Evolutionary conservation across 352 stramenopile genomes (phyloP).

Genomic region (Globisporangium sylvaticum): DNA sequence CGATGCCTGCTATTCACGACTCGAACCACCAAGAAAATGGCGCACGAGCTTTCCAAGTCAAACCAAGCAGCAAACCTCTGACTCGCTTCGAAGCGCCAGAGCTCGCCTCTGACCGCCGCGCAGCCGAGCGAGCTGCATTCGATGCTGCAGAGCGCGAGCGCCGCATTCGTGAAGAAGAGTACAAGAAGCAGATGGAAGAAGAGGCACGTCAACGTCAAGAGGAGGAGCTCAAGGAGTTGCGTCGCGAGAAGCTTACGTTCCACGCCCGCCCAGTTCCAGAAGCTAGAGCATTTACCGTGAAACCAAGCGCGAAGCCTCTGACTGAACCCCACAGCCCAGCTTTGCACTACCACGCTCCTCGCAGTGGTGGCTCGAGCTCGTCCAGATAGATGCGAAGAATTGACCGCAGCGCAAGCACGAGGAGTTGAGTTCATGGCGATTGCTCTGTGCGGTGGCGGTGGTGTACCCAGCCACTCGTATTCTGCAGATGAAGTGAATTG

Average conservation of each 20-base stretch:
- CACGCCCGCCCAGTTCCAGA: conserved; percentile 58
- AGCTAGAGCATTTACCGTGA: conserved; percentile 42
- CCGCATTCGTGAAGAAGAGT: conserved; percentile 54
- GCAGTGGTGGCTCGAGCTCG: background rate
- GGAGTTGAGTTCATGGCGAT: background rate
- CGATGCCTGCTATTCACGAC: conserved; percentile 53
- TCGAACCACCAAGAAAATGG: conserved; percentile 12
- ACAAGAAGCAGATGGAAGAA: conserved; percentile 46
- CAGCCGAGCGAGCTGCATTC: conserved; percentile 59
- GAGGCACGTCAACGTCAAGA: conserved; percentile 49
- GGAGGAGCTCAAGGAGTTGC: conserved; percentile 66
- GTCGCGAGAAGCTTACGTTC: conserved; percentile 72
- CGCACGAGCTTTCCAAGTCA: conserved; percentile 20
- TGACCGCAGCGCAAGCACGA: background rate
- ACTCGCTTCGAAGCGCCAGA: conserved; percentile 50
- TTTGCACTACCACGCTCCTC: conserved; percentile 22
- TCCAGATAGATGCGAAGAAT: background rate
- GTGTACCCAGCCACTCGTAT: background rate
- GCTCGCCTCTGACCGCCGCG: conserved; percentile 58
- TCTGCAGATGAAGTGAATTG: background rate
- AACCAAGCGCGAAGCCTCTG: conserved; percentile 37
- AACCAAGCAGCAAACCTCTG: conserved; percentile 31
- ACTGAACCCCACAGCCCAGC: conserved; percentile 58
- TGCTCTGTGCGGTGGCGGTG: background rate
- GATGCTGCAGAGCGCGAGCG: conserved; percentile 69